Evolutionary conservation across 2,329 filamentous ascomycete genomes (phyloP).

Genomic region (Didymellaceae sp.): DNA sequence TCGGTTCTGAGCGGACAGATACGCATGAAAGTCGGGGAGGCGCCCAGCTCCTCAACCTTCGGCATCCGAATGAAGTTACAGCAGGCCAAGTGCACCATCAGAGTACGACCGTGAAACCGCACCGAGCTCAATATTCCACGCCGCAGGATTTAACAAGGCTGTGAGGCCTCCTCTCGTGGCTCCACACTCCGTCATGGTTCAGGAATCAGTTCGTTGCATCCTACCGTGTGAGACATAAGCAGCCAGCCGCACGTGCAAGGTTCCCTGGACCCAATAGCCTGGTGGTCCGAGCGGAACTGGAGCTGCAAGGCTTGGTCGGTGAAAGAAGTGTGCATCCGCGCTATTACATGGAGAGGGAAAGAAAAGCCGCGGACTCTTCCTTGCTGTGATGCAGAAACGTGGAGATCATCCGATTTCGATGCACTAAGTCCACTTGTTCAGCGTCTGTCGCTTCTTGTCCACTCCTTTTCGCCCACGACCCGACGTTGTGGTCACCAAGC

Average conservation of each 20-base stretch:
- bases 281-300: conserved; percentile 8
- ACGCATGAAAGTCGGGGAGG: neutral
- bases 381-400: neutral
- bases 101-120: conserved; percentile 7
- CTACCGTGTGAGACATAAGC: conserved; percentile 11
- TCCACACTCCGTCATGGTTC: neutral
- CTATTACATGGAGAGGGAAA: too few relatives aligned
- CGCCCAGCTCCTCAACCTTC: neutral
- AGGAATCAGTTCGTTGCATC: conserved; percentile 8
- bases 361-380: too few relatives aligned
- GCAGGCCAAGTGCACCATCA: neutral
- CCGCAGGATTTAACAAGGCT: neutral
- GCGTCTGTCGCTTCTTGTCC: neutral
- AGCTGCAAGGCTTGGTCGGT: neutral
- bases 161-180: neutral
- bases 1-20: neutral
- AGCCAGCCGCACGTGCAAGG: conserved; percentile 10
- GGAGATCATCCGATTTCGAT: neutral
- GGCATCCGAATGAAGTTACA: neutral
- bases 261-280: conserved; percentile 11
- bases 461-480: conserved; percentile 13
- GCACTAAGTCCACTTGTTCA: neutral
- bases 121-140: conserved; percentile 1
- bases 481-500: conserved; percentile 11
- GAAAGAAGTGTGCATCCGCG: too few relatives aligned